Evolutionary conservation across 2,329 filamentous ascomycete genomes (phyloP).

Genomic region (Penicillium sp.): DNA sequence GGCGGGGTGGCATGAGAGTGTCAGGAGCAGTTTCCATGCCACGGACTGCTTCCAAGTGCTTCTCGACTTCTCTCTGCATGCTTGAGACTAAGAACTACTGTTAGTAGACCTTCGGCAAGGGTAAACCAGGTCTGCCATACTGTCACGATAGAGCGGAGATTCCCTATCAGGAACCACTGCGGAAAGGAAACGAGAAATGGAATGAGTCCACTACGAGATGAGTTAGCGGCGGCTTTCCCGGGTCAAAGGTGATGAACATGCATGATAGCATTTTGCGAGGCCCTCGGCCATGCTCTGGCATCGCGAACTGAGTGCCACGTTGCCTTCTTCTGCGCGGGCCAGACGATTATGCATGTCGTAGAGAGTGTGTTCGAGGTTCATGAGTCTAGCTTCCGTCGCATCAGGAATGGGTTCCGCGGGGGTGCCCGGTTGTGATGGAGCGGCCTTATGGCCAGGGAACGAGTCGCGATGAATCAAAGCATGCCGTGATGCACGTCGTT

Average conservation of each 20-base stretch:
- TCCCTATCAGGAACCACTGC: slow-evolving; percentile 70
- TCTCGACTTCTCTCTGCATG: slow-evolving; percentile 60
- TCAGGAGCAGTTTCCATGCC: slow-evolving; percentile 60
- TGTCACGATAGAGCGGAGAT: slow-evolving; percentile 71
- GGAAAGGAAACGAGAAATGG: slow-evolving; percentile 70
- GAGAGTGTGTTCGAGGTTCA: slow-evolving; percentile 71
- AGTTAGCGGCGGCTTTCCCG: slow-evolving; percentile 6
- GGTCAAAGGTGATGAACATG: slow-evolving; percentile 33
- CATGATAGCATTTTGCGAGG: slow-evolving; percentile 65
- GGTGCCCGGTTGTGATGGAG: slow-evolving; percentile 73
- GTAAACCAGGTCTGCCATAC: slow-evolving; percentile 48
- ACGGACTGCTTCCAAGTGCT: slow-evolving; percentile 56
- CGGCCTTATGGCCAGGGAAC: slow-evolving; percentile 71
- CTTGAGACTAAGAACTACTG: slow-evolving; percentile 40
- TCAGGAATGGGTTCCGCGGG: slow-evolving; percentile 79
- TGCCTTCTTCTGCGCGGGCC: slow-evolving; percentile 75
- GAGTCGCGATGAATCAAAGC: slow-evolving; percentile 87
- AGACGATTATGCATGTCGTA: slow-evolving; percentile 75
- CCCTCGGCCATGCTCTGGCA: slow-evolving; percentile 79
- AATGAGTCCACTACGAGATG: slow-evolving; percentile 65
- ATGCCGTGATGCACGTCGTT: slow-evolving; percentile 86
- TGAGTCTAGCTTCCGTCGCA: slow-evolving; percentile 67
- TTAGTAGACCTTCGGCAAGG: slow-evolving; percentile 13
- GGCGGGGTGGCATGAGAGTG: slow-evolving; percentile 57
- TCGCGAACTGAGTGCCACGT: slow-evolving; percentile 71